Evolutionary conservation across 257 asterid genomes (phyloP).

Genomic region (Parsonsia alboflavescens): DNA sequence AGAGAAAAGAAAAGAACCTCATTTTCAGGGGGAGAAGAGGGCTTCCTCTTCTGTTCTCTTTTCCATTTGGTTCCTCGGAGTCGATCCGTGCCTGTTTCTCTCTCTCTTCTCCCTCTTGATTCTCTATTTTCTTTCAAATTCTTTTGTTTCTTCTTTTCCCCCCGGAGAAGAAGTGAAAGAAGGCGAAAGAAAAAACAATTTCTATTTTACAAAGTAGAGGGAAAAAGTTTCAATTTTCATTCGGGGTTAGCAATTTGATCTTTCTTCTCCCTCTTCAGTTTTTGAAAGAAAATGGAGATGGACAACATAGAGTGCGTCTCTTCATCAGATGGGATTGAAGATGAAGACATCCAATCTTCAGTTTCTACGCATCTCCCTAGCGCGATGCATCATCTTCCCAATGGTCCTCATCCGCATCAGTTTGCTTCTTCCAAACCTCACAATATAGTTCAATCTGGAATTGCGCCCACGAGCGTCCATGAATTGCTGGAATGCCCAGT

Average conservation of each 20-base stretch:
- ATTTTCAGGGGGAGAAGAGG: slow-evolving; percentile 18
- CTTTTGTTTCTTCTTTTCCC: slow-evolving; percentile 25
- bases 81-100: slow-evolving; percentile 22
- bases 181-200: slow-evolving; percentile 22
- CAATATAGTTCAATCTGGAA: slow-evolving; percentile 38
- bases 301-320: slow-evolving; percentile 71
- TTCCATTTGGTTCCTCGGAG: slow-evolving; percentile 22
- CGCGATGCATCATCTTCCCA: slow-evolving; percentile 29
- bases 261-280: not conserved
- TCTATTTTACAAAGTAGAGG: not conserved
- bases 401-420: slow-evolving; percentile 30
- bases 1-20: slow-evolving; percentile 20
- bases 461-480: slow-evolving; percentile 66
- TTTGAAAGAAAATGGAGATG: slow-evolving; percentile 50
- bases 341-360: slow-evolving; percentile 65
- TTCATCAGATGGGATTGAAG: slow-evolving; percentile 62
- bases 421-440: slow-evolving; percentile 44
- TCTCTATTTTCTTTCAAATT: slow-evolving; percentile 30
- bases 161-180: slow-evolving; percentile 28
- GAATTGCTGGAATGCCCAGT: slow-evolving; percentile 93
- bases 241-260: slow-evolving; percentile 5
- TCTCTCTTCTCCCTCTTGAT: not conserved
- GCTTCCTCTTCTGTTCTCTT: not conserved
- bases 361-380: slow-evolving; percentile 16
- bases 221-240: slow-evolving; percentile 2